Conservation (phyloP, 2,329 filamentous ascomycete genomes). For the Trichoderma brevicompactum region DNA sequence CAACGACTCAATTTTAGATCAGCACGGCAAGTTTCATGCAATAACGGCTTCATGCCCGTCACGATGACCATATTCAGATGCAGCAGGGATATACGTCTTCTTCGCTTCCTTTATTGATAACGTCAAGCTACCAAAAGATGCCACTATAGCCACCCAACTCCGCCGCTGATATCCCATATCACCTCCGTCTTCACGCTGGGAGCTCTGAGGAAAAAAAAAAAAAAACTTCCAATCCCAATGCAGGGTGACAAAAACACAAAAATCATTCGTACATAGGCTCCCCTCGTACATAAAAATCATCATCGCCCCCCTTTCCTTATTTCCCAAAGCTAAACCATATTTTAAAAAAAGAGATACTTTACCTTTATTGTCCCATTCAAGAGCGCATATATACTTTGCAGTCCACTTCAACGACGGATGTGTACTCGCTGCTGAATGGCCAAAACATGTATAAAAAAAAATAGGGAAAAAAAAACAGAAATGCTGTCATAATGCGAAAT, state of each 20-base stretch:
- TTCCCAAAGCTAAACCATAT: constrained; percentile 11
- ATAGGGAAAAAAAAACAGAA: constrained; percentile 31
- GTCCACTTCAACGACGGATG: constrained; percentile 2
- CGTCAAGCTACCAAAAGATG: constrained; percentile 34
- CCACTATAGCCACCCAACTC: constrained; percentile 41
- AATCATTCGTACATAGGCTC: constrained; percentile 33
- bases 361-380: constrained; percentile 6
- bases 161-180: constrained; percentile 40
- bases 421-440: constrained; percentile 2
- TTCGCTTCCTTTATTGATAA: constrained; percentile 25
- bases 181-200: constrained; percentile 27
- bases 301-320: constrained; percentile 1
- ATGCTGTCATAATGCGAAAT: constrained; percentile 37
- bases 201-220: constrained; percentile 14
- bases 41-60: not conserved
- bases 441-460: not conserved
- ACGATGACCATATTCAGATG: not conserved
- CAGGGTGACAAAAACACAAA: constrained; percentile 24
- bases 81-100: constrained; percentile 29
- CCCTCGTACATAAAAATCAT: constrained; percentile 7
- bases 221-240: constrained; percentile 6
- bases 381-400: constrained; percentile 7
- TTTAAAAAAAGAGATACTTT: constrained; percentile 15
- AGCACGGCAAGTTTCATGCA: too few relatives aligned
- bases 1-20: too few relatives aligned